These are phyloP conservation scores for Halocafeteria seosinensis DNA, from an alignment of 108 stramenopile genomes.

Conservation along the genomic window DNA sequence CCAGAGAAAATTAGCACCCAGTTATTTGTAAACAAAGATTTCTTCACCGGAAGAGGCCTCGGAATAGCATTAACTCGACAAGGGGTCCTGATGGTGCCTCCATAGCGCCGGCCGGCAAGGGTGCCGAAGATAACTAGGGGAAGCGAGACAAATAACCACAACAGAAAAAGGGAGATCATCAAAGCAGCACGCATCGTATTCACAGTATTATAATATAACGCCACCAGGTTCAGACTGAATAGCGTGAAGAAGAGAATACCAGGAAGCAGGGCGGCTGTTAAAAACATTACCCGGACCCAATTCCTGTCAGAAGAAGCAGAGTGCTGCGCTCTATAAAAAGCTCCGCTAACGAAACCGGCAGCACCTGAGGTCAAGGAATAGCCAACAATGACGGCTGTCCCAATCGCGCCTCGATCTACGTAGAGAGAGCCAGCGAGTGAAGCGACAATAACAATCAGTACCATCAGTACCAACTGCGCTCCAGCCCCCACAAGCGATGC, in stretches of 20 bases:
- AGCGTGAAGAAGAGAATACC: conserved; percentile 44
- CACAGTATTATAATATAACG: conserved; percentile 65
- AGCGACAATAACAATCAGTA: conserved; percentile 72
- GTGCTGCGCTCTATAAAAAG: conserved; percentile 73
- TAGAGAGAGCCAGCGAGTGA: conserved; percentile 73
- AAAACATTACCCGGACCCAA: conserved; percentile 45
- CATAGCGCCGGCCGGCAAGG: conserved; percentile 69
- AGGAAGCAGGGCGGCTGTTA: conserved; percentile 71
- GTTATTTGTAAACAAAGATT: conserved; percentile 77
- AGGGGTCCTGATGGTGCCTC: conserved; percentile 47
- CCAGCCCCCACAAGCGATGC: conserved; percentile 77
- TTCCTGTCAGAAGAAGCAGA: conserved; percentile 4
- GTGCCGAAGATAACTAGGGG: conserved; percentile 80
- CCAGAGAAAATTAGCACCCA: conserved; percentile 59
- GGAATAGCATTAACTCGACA: conserved; percentile 91
- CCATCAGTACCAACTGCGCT: conserved; percentile 76
- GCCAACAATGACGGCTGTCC: conserved; percentile 61
- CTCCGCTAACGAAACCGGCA: conserved; percentile 66
- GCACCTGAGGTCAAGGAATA: conserved; percentile 69
- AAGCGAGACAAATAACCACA: conserved; percentile 78
- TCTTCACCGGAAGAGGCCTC: conserved; percentile 73
- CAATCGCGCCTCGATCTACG: conserved; percentile 79
- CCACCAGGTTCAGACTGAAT: conserved; percentile 54
- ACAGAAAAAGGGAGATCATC: conserved; percentile 65
- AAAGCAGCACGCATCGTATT: conserved; percentile 68